These are phyloP conservation scores for Prinsepia uniflora DNA, from an alignment of 306 rosid species.

Conservation along the genomic window DNA sequence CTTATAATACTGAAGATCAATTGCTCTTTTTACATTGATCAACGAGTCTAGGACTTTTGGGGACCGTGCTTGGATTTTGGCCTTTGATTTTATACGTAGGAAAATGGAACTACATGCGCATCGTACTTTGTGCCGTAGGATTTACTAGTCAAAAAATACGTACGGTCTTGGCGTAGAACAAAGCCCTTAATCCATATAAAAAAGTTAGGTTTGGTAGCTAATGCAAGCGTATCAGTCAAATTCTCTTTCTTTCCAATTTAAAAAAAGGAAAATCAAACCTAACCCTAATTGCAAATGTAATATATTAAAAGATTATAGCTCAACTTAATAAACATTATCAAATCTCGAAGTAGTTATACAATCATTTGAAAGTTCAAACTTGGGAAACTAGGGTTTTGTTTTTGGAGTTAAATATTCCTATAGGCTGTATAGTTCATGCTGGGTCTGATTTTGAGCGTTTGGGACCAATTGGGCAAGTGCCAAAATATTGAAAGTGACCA, in stretches of 20 bases:
- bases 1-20: not conserved
- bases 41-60: constrained; percentile 18
- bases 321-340: no score
- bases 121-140: constrained; percentile 1
- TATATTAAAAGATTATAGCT: no score
- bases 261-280: not conserved
- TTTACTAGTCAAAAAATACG: not conserved
- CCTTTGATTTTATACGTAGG: not conserved
- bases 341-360: no score
- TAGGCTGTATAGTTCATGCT: not conserved
- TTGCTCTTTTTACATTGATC: not conserved
- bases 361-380: no score
- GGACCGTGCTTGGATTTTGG: constrained; percentile 6
- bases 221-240: not conserved
- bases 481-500: constrained; percentile 20
- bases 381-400: not conserved
- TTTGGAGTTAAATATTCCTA: constrained; percentile 1
- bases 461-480: not conserved
- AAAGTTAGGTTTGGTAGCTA: not conserved
- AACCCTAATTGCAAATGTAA: no score
- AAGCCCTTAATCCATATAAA: not conserved
- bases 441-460: not conserved
- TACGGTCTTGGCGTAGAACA: not conserved
- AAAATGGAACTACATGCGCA: not conserved
- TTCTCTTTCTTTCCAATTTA: not conserved